Conservation (phyloP, 306 rosid genomes). For the Trichosanthes cucumerina region DNA sequence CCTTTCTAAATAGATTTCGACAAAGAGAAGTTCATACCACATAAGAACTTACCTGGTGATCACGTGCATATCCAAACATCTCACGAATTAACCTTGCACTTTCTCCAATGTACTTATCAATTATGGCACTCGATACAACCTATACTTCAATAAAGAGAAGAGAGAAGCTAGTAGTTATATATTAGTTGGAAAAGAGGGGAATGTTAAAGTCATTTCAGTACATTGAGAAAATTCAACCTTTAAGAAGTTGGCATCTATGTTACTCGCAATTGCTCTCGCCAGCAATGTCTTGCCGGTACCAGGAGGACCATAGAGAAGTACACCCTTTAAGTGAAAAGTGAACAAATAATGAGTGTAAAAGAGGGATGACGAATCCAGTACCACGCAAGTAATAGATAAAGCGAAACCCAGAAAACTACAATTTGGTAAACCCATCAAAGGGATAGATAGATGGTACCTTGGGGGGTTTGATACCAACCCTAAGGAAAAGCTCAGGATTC, state of each 20-base stretch:
- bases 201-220: too few relatives aligned
- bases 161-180: too few relatives aligned
- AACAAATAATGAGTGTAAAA: not conserved
- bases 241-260: too few relatives aligned
- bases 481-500: constrained; percentile 91
- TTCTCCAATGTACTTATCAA: constrained; percentile 92
- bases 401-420: not conserved
- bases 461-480: constrained; percentile 98
- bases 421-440: not conserved
- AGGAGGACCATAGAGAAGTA: constrained; percentile 93
- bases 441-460: constrained; percentile 36
- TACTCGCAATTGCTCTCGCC: too few relatives aligned
- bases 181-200: too few relatives aligned
- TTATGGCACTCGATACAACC: constrained; percentile 97
- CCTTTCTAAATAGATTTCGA: not conserved
- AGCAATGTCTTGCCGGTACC: too few relatives aligned
- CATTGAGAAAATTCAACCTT: too few relatives aligned
- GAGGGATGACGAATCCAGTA: not conserved
- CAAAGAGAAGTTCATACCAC: not conserved
- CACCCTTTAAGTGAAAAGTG: constrained; percentile 49
- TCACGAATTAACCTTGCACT: constrained; percentile 92
- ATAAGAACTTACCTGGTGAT: constrained; percentile 64
- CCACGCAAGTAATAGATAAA: not conserved
- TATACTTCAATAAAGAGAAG: constrained; percentile 19
- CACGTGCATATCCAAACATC: constrained; percentile 98